These are phyloP conservation scores for Coemansia furcata DNA, from an alignment of 192 early-diverging fungal genomes.

Conservation along the genomic window DNA sequence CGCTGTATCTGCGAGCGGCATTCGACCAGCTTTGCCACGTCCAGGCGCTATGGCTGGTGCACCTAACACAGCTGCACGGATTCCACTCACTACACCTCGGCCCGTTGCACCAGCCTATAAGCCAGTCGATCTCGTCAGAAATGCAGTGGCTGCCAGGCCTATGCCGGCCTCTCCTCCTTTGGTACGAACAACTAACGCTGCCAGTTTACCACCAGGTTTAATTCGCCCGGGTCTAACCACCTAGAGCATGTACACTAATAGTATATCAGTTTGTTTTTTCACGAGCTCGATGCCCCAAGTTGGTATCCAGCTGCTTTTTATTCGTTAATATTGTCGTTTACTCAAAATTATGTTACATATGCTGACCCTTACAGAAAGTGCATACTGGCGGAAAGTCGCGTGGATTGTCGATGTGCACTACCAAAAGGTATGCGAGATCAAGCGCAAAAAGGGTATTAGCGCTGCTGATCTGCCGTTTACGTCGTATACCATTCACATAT, in stretches of 20 bases:
- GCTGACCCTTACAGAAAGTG: neutral
- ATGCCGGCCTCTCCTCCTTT: neutral
- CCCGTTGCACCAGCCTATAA: neutral
- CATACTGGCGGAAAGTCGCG: neutral
- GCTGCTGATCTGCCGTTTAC: neutral
- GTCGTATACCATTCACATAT: neutral
- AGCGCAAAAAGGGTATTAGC: neutral
- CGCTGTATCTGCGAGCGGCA: neutral
- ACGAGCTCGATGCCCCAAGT: neutral
- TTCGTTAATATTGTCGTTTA: neutral
- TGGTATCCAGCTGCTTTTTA: neutral
- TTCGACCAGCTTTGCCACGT: neutral
- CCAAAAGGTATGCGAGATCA: neutral
- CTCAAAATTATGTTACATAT: neutral
- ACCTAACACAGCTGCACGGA: neutral
- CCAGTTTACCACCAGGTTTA: neutral
- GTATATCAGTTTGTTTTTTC: neutral
- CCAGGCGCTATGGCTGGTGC: neutral
- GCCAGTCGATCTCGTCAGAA: neutral
- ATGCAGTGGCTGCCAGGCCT: neutral
- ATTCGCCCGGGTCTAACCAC: neutral
- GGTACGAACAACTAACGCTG: neutral
- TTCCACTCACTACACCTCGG: neutral
- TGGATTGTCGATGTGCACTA: neutral
- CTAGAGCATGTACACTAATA: neutral